Evolutionary conservation across 768 basidiomycete genomes (phyloP).

Genomic region (Termitomyces bulborhizus): DNA sequence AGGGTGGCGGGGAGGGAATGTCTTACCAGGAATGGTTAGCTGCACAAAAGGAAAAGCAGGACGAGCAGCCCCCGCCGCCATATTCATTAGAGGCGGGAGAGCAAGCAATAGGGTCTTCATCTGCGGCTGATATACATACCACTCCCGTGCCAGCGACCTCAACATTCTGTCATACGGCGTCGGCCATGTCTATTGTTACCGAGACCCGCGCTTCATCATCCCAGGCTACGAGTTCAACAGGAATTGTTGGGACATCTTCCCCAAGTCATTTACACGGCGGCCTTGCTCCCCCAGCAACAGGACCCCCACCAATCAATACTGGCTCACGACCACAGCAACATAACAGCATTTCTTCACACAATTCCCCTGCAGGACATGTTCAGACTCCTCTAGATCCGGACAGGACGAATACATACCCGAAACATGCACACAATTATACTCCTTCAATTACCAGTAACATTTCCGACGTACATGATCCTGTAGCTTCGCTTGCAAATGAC

Average conservation of each 20-base stretch:
- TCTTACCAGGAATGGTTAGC: slow-evolving; percentile 46
- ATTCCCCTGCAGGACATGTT: not conserved
- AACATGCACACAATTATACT: not conserved
- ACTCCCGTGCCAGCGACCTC: slow-evolving; percentile 5
- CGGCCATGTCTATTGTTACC: not conserved
- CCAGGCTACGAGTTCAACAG: not conserved
- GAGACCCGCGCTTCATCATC: slow-evolving; percentile 1
- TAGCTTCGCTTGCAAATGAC: slow-evolving; percentile 28
- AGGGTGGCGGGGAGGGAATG: slow-evolving; percentile 14
- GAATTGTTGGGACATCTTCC: not conserved
- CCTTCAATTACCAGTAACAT: not conserved
- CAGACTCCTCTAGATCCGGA: not conserved
- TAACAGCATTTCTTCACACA: not conserved
- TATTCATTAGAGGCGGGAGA: slow-evolving; percentile 53
- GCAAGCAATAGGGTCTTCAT: not conserved
- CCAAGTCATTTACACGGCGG: not conserved
- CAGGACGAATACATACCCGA: slow-evolving; percentile 2
- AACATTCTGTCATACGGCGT: not conserved
- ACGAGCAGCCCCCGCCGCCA: slow-evolving; percentile 62
- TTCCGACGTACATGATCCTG: slow-evolving; percentile 16
- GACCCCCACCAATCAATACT: slow-evolving; percentile 13
- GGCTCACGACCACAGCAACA: slow-evolving; percentile 13
- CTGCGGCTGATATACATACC: slow-evolving; percentile 6
- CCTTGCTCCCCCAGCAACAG: slow-evolving; percentile 6
- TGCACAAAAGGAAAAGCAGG: slow-evolving; percentile 34